Percentiles rank a stretch among this genome's conserved stretches.
Conservation (phyloP, 495 filamentous ascomycete genomes). For the Aspergillus incahuasiensis region DNA sequence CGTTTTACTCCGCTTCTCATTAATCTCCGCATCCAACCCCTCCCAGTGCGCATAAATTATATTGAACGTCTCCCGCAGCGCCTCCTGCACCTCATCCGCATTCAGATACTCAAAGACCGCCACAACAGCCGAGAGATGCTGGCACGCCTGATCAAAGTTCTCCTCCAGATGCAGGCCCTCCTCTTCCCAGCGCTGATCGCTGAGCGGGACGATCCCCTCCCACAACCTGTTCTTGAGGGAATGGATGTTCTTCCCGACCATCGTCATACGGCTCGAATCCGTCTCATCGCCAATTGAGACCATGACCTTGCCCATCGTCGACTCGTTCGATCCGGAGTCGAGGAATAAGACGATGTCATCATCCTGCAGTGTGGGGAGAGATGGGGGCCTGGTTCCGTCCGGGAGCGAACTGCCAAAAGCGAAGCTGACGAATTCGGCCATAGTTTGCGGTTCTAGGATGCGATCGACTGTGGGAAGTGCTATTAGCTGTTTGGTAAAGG, state of each 20-base stretch:
- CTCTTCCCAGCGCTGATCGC: conserved; percentile 28
- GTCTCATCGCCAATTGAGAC: conserved; percentile 14
- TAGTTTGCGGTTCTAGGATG: conserved; percentile 20
- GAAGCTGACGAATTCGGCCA: conserved; percentile 16
- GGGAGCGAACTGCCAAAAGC: conserved; percentile 7
- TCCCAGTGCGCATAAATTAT: conserved; percentile 23
- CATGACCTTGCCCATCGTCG: conserved; percentile 14
- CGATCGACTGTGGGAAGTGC: conserved; percentile 27
- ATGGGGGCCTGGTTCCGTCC: too few species aligned
- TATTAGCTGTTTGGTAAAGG: too few species aligned
- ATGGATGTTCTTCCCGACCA: conserved; percentile 29
- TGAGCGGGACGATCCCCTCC: conserved; percentile 32
- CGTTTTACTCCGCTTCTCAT: conserved; percentile 6
- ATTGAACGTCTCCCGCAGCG: conserved; percentile 30
- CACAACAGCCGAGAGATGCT: conserved; percentile 26
- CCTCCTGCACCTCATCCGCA: conserved; percentile 8
- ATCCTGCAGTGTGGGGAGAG: too few species aligned
- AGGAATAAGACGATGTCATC: not conserved
- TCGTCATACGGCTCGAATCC: conserved; percentile 15
- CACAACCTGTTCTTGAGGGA: conserved; percentile 26
- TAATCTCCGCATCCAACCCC: conserved; percentile 18
- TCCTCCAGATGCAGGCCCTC: conserved; percentile 22
- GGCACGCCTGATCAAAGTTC: conserved; percentile 29
- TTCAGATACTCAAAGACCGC: conserved; percentile 32
- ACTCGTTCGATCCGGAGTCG: conserved; percentile 4